Evolutionary conservation across 2,329 filamentous ascomycete genomes (phyloP).

Genomic region (Nemania diffusa): DNA sequence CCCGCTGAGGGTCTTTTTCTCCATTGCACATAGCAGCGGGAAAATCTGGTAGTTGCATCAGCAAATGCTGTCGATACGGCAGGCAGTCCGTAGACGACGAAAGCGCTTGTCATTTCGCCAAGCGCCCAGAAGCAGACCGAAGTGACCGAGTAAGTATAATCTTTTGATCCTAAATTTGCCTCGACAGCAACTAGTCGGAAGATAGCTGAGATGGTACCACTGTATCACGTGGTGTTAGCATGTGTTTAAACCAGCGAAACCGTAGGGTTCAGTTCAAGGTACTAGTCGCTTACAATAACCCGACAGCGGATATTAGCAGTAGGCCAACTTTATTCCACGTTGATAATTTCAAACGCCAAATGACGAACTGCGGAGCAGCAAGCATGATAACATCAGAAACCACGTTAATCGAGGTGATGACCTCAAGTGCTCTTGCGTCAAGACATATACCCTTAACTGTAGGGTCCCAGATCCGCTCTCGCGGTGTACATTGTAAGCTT

Average conservation of each 20-base stretch:
- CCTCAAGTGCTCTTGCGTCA: conserved; percentile 13
- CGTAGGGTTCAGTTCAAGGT: neutral
- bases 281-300: conserved; percentile 23
- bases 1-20: neutral
- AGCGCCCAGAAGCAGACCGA: conserved; percentile 29
- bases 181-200: conserved; percentile 21
- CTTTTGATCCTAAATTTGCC: conserved; percentile 14
- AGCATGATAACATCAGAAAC: conserved; percentile 23
- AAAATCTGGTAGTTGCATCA: neutral
- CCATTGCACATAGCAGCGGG: conserved; percentile 11
- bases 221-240: conserved; percentile 12
- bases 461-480: conserved; percentile 23
- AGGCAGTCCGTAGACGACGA: conserved; percentile 28
- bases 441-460: conserved; percentile 31
- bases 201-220: conserved; percentile 28
- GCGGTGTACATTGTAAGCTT: conserved; percentile 29
- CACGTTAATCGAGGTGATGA: conserved; percentile 22
- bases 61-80: conserved; percentile 20
- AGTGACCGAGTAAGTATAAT: conserved; percentile 20
- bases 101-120: conserved; percentile 24
- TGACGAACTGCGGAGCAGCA: conserved; percentile 16
- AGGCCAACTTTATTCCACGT: conserved; percentile 13
- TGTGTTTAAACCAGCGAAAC: neutral
- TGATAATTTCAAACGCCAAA: conserved; percentile 21
- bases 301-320: conserved; percentile 13